Evolutionary conservation across 257 asterid species (phyloP).

Genomic region (Forsythia suspensa): DNA sequence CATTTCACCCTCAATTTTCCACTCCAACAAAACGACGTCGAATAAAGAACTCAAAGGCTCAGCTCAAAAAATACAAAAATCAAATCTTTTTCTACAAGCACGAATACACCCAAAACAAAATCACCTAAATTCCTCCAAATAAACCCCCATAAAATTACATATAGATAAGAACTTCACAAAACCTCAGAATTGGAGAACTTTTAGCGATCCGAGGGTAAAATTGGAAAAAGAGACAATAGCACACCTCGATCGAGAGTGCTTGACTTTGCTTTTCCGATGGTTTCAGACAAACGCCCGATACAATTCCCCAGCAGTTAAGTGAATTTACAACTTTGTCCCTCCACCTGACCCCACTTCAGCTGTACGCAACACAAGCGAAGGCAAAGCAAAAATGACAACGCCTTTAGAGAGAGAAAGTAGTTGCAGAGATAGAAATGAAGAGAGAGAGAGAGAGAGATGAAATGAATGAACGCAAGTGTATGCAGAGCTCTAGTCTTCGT

Average conservation of each 20-base stretch:
- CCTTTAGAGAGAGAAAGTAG: constrained; percentile 34
- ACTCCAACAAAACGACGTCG: neutral
- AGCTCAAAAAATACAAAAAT: constrained; percentile 13
- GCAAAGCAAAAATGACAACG: constrained; percentile 26
- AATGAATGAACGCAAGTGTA: constrained; percentile 19
- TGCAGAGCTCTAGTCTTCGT: constrained; percentile 16
- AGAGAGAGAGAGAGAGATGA: constrained; percentile 18
- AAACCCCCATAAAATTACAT: neutral
- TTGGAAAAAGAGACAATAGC: neutral
- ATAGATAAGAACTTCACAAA: constrained; percentile 1
- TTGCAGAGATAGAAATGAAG: neutral
- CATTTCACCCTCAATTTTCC: constrained; percentile 14
- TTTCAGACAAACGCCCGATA: constrained; percentile 25
- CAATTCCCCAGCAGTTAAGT: neutral
- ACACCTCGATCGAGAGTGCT: constrained; percentile 42
- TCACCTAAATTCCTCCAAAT: neutral
- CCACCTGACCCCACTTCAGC: constrained; percentile 21
- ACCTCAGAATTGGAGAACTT: constrained; percentile 11
- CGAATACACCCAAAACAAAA: neutral
- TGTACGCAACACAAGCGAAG: constrained; percentile 19
- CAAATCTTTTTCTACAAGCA: neutral
- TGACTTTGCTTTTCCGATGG: constrained; percentile 34
- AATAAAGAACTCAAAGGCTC: neutral
- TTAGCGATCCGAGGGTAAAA: constrained; percentile 21
- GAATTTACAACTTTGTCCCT: constrained; percentile 24